A percentile compares a stretch with the other conserved stretches of the same genome.
phyloP scores from a whole-genome alignment of 2,329 filamentous ascomycete species.

The Epicoccum nigrum region DNA sequence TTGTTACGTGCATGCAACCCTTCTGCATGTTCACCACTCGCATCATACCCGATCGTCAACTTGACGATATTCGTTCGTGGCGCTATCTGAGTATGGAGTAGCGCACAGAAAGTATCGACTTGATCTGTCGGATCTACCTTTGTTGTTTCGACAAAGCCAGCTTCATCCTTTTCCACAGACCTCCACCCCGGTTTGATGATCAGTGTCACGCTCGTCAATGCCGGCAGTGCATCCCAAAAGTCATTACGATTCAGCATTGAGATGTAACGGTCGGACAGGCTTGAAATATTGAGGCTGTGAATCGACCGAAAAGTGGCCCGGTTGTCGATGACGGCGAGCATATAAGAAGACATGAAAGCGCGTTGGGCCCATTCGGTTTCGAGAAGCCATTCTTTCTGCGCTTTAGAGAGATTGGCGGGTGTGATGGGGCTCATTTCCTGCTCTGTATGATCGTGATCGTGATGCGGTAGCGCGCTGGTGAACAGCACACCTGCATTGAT shows the following conservation, averaged over 20 bases:
- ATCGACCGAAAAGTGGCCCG: constrained; percentile 59
- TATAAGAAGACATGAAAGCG: constrained; percentile 71
- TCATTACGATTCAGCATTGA: constrained; percentile 61
- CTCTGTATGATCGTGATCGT: constrained; percentile 28
- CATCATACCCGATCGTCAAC: constrained; percentile 70
- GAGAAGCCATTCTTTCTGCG: constrained; percentile 72
- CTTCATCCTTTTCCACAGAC: constrained; percentile 59
- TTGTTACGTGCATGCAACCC: constrained; percentile 67
- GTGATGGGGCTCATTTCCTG: constrained; percentile 50
- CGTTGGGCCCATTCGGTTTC: constrained; percentile 73
- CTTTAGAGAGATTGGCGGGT: constrained; percentile 62
- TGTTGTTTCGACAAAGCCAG: constrained; percentile 58
- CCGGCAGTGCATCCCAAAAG: constrained; percentile 67
- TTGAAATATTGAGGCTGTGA: constrained; percentile 66
- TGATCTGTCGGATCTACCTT: constrained; percentile 59
- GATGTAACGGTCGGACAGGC: constrained; percentile 67
- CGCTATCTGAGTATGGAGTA: constrained; percentile 61
- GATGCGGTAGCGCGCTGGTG: constrained; percentile 29
- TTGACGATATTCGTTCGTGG: constrained; percentile 58
- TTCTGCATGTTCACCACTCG: constrained; percentile 69
- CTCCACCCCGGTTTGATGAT: constrained; percentile 72
- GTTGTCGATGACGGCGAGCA: constrained; percentile 69
- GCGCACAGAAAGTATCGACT: constrained; percentile 57
- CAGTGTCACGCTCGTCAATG: constrained; percentile 61
- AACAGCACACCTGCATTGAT: constrained; percentile 40